A percentile compares a stretch with the other conserved stretches of the same genome.
phyloP scores from a whole-genome alignment of 2,329 filamentous ascomycete species.

The Raffaelea deltoideospora region DNA sequence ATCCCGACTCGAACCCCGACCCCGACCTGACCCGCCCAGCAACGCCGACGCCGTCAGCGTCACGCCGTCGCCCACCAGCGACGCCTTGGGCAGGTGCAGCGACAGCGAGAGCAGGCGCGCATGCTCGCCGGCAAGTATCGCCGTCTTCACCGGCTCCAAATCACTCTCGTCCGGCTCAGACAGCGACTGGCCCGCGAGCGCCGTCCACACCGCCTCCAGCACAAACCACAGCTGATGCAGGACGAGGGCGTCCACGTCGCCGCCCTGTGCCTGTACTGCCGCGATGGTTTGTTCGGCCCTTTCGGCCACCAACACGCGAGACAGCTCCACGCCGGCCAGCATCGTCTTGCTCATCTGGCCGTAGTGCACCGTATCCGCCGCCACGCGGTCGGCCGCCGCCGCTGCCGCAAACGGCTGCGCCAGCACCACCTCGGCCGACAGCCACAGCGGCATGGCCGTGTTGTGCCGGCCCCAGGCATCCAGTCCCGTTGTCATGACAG shows the following conservation, averaged over 20 bases:
- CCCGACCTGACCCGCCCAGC: constrained; percentile 7
- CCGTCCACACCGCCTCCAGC: neutral
- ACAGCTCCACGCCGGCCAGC: constrained; percentile 27
- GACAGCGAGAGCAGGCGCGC: constrained; percentile 35
- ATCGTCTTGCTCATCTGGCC: constrained; percentile 54
- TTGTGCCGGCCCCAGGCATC: constrained; percentile 53
- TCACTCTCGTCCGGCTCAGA: constrained; percentile 15
- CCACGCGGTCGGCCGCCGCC: constrained; percentile 46
- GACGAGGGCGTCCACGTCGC: constrained; percentile 10
- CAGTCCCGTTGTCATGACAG: too few species aligned
- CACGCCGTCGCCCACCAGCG: constrained; percentile 15
- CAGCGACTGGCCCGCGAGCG: neutral
- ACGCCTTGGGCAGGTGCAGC: constrained; percentile 51
- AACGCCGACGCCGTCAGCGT: constrained; percentile 9
- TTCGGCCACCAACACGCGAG: too few species aligned
- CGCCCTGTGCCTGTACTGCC: constrained; percentile 9
- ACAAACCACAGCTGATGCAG: neutral
- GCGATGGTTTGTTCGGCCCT: constrained; percentile 9
- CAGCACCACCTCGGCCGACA: constrained; percentile 47
- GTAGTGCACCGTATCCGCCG: constrained; percentile 61
- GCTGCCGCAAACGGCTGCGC: constrained; percentile 33
- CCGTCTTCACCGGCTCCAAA: constrained; percentile 12
- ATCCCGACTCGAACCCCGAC: too few species aligned
- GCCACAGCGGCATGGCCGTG: constrained; percentile 43
- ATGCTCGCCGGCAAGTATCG: constrained; percentile 18